Base-by-base conservation (phyloP, 1,284 basidiomycete genomes). In the Ustilago trichophora region DNA sequence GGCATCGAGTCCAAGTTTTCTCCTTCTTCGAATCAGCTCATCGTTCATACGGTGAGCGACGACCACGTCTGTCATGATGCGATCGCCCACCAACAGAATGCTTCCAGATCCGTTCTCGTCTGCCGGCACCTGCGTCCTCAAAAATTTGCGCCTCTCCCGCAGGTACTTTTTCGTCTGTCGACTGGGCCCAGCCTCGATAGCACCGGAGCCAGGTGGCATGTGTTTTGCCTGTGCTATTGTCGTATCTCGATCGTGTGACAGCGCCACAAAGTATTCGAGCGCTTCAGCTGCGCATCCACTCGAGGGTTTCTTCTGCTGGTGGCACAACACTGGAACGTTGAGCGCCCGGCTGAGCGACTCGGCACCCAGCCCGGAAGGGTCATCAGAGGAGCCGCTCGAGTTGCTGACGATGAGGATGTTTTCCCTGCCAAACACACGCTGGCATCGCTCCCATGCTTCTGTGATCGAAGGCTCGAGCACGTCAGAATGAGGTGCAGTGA, bases 381-480 rank as follows among this genome's bases (percentile, higher is more conserved):
- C 95, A 47, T 87, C 85, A 35, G 82, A 83, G 15, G 91, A 90
- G 1, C 95, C 95, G 1, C 92, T 92, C 21, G 93, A 93, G 81
- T 98, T 98, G 82, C 91, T 93, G 33, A 98, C 93, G 48, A 98
- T 88, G 60, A 98, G 84, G 10, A 98, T 87, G 64, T 92, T 90
- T 0, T 86, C 86, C 19, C 87, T 84, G 0, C 91, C 91, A 77
- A 97, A 97, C 0, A 87, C 86, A 33, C 84, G 79, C 36, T 87
- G 83, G 54, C 92, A 90, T 72, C 88, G 85, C 29, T 84, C 80
- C 93, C 93, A 98, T 4, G 90, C 87, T n/a, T 86, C 84, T 88
- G 92, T 70, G 12, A 72, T 33, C 10, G 37, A 42, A 4, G 42
- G 41, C 10, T 45, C 55, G 12, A 81, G 73, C 6, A 51, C 35